These are phyloP conservation scores for Epichloe amarillans DNA, from an alignment of 2,329 filamentous ascomycete genomes.

Conservation along the genomic window DNA sequence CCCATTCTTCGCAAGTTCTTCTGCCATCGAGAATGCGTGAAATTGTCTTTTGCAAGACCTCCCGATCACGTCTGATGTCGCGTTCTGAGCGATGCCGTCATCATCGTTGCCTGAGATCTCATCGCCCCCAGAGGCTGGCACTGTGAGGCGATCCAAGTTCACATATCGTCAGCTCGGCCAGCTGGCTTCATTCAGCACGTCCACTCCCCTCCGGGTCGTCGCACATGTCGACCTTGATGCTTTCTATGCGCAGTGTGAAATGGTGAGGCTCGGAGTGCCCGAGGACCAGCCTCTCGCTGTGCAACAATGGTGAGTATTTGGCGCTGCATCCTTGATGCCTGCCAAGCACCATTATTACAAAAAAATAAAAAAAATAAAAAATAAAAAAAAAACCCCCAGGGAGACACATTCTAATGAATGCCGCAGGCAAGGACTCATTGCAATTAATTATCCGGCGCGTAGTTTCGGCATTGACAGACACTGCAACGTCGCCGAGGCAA, in stretches of 20 bases:
- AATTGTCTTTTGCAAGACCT: not conserved
- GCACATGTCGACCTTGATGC: conserved; percentile 93
- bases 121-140: conserved; percentile 14
- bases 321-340: not conserved
- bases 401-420: not conserved
- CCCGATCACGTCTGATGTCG: not conserved
- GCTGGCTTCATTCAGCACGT: conserved; percentile 55
- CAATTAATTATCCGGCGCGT: conserved; percentile 88
- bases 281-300: conserved; percentile 77
- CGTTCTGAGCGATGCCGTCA: conserved; percentile 1
- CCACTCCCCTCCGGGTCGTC: conserved; percentile 71
- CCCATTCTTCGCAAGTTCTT: not conserved
- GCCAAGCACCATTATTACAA: not conserved
- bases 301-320: conserved; percentile 60
- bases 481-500: conserved; percentile 67
- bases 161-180: conserved; percentile 74
- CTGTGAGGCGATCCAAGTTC: conserved; percentile 50
- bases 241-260: conserved; percentile 95
- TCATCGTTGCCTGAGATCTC: conserved; percentile 9
- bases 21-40: not conserved
- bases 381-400: no score
- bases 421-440: conserved; percentile 73
- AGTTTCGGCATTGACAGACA: conserved; percentile 68
- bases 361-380: no score
- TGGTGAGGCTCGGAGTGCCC: conserved; percentile 64